A percentile compares a stretch with the other conserved stretches of the same genome.
Evolutionary conservation across 2,329 filamentous ascomycete genomes (phyloP).

Genomic region (Grosmannia clavigera): DNA sequence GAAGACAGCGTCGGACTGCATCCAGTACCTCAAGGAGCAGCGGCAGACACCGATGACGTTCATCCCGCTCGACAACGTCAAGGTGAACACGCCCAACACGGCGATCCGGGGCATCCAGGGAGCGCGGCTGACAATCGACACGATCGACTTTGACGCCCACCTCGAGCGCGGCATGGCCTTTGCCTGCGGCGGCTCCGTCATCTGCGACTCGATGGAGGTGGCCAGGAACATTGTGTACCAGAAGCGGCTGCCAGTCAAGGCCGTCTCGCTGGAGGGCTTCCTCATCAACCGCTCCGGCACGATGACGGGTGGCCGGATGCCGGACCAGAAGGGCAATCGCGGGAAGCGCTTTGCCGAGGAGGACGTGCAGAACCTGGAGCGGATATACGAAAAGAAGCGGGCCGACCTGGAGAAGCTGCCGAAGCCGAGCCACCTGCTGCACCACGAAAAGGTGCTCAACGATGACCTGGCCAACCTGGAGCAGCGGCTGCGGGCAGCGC

Average conservation of each 20-base stretch:
- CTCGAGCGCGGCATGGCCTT: constrained; percentile 89
- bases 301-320: constrained; percentile 89
- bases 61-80: constrained; percentile 93
- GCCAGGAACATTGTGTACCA: constrained; percentile 86
- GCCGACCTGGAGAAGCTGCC: constrained; percentile 71
- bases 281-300: constrained; percentile 93
- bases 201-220: constrained; percentile 77
- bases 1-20: constrained; percentile 86
- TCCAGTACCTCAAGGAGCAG: constrained; percentile 86
- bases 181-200: constrained; percentile 86
- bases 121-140: constrained; percentile 84
- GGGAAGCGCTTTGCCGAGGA: constrained; percentile 73
- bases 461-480: constrained; percentile 71
- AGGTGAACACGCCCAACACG: constrained; percentile 81
- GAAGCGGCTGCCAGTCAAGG: constrained; percentile 76
- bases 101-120: constrained; percentile 81
- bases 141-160: constrained; percentile 81
- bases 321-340: constrained; percentile 59
- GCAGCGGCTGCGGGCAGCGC: constrained; percentile 57
- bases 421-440: constrained; percentile 60
- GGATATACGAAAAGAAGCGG: constrained; percentile 60
- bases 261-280: constrained; percentile 87
- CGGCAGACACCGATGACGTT: constrained; percentile 81
- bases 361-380: constrained; percentile 75
- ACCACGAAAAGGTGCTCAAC: constrained; percentile 69